A percentile compares a stretch with the other conserved stretches of the same genome.
These are phyloP conservation scores for Cyclospora cayetanensis DNA, from an alignment of 169 alveolate species.

Conservation along the genomic window DNA sequence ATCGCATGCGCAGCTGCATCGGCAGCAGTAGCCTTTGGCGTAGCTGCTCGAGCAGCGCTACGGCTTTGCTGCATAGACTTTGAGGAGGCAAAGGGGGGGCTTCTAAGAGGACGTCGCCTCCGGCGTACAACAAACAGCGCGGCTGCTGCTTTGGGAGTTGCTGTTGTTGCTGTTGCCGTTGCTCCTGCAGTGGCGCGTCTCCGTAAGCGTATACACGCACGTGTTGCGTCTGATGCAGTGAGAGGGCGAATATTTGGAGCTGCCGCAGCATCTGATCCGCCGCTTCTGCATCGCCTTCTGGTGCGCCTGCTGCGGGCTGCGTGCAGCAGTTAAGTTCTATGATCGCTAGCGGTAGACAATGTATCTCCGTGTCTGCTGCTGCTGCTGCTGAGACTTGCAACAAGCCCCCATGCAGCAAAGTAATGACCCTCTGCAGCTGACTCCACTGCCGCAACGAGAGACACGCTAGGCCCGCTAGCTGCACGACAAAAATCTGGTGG, in stretches of 20 bases:
- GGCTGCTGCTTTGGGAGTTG: slow-evolving; percentile 20
- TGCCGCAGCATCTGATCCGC: not conserved
- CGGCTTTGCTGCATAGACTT: not conserved
- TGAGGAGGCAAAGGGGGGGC: not conserved
- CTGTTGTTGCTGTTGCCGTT: slow-evolving; percentile 24
- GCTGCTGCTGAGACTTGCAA: not conserved
- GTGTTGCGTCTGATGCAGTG: not conserved
- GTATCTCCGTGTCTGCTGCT: not conserved
- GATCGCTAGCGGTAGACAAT: not conserved
- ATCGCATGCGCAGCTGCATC: not conserved
- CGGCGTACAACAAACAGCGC: slow-evolving; percentile 10
- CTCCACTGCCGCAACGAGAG: not conserved
- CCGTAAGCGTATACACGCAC: not conserved
- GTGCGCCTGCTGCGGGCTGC: not conserved
- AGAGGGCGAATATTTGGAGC: not conserved
- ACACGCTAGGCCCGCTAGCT: not conserved
- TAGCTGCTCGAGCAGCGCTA: slow-evolving; percentile 14
- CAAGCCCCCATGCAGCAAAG: not conserved
- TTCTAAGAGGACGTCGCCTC: not conserved
- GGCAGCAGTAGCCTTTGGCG: slow-evolving; percentile 4
- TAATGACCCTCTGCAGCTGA: not conserved
- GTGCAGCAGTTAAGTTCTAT: not conserved
- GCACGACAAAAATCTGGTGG: not conserved
- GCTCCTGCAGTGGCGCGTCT: not conserved
- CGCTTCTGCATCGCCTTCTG: not conserved